Conservation (phyloP, 495 filamentous ascomycete genomes). For the Pseudoneurospora amorphoporcata region DNA sequence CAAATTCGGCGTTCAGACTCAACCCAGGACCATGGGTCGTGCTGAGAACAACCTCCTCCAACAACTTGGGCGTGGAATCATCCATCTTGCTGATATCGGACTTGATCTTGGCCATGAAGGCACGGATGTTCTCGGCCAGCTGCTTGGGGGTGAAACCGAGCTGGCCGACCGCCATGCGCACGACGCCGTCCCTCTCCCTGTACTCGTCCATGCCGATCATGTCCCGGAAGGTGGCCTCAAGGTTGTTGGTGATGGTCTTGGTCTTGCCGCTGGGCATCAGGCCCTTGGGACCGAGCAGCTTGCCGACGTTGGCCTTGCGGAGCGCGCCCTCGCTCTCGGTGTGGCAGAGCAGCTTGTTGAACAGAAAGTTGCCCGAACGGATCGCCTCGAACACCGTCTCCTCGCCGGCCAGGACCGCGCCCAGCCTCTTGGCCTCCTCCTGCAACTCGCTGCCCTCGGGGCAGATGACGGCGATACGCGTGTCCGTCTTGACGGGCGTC, state of each 20-base stretch:
- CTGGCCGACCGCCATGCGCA: slow-evolving; percentile 83
- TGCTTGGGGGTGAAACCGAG: slow-evolving; percentile 81
- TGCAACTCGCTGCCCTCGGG: slow-evolving; percentile 61
- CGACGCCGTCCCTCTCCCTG: slow-evolving; percentile 72
- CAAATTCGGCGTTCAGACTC: slow-evolving; percentile 71
- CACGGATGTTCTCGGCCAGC: slow-evolving; percentile 73
- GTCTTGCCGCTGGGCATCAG: slow-evolving; percentile 86
- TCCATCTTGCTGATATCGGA: slow-evolving; percentile 59
- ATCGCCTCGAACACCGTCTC: slow-evolving; percentile 74
- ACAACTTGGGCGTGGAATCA: slow-evolving; percentile 64
- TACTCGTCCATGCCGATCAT: slow-evolving; percentile 79
- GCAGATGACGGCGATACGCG: slow-evolving; percentile 80
- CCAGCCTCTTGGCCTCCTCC: slow-evolving; percentile 58
- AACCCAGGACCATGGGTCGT: slow-evolving; percentile 81
- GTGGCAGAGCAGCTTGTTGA: slow-evolving; percentile 85
- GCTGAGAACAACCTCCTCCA: slow-evolving; percentile 91
- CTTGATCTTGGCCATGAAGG: slow-evolving; percentile 67
- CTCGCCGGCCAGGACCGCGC: slow-evolving; percentile 75
- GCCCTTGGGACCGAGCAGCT: slow-evolving; percentile 76
- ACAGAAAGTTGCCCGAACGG: slow-evolving; percentile 62
- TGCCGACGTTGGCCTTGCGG: slow-evolving; percentile 66
- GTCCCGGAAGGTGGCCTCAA: slow-evolving; percentile 56
- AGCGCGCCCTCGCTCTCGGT: slow-evolving; percentile 58
- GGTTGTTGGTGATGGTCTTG: slow-evolving; percentile 77
- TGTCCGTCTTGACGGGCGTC: slow-evolving; percentile 75